Evolutionary conservation across 768 basidiomycete species (phyloP), one percentile per base, ranked within the genome.

Genomic region (Agaricus subrufescens): DNA sequence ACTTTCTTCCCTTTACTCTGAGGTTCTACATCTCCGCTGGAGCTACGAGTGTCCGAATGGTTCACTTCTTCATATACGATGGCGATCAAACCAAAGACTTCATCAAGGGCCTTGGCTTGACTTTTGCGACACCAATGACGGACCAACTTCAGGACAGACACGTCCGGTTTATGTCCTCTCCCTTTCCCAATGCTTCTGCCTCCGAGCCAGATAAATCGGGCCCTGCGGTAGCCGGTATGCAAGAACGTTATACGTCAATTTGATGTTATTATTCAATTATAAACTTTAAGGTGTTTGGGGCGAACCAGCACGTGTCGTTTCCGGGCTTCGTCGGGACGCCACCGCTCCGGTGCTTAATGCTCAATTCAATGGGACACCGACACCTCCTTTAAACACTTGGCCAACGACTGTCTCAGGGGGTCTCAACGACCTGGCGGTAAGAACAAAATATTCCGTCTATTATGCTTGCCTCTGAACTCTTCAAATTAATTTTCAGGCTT

Each of bases 51-150:
- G 31, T 73, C 4, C 60, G 71, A 27, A 64, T 70, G 43, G 69
- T 68, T 10, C 71, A 74, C 56, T 74, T 74, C 62, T 74, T 74
- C 58, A 69, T 72, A 4, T 74, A 65, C 52, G 72, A 74, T 43
- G 72, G 67, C 3, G 72, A 74, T 48, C 72, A 74, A 60, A 65
- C 58, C 38, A 69, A 69, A 26, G 72, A 73, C 48, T 74, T 74
- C 50, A 71, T 74, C 59, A 73, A 71, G 60, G 71, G 71, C 30
- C 61, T 74, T 37, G 71, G 73, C 8, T 54, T 74, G n/a, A 59
- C 57, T 43, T 72, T 74, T 54, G 61, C 65, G 1, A 71, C 68
- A 8, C 73, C 73, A 8, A 64, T 74, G 27, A 57, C 68, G 2
- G 72, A 74, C 42, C 63, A 69, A 50, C 57, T 72, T 10, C 66